Conservation (phyloP, 306 rosid genomes). For the Sphenostylis stenocarpa region DNA sequence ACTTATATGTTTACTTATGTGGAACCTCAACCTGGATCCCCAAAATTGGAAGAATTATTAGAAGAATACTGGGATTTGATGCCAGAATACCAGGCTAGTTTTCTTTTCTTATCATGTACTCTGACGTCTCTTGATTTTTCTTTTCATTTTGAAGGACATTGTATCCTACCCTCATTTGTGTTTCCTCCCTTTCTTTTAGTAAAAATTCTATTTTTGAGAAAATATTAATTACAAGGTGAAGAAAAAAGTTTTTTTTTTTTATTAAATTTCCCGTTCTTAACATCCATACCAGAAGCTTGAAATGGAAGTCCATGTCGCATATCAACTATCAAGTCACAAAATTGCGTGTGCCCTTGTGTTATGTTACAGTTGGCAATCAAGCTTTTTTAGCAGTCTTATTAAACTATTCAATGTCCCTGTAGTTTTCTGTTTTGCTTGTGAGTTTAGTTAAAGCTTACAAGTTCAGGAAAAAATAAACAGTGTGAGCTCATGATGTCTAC, state of each 20-base stretch:
- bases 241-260: not conserved
- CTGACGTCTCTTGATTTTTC: not conserved
- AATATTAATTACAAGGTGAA: not conserved
- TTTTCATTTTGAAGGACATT: not conserved
- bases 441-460: no score
- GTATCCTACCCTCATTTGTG: not conserved
- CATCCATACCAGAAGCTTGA: slow-evolving; percentile 10
- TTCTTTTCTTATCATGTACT: slow-evolving; percentile 19
- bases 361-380: not conserved
- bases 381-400: no score
- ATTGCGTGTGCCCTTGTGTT: not conserved
- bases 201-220: not conserved
- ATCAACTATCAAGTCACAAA: not conserved
- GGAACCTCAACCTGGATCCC: slow-evolving; percentile 84
- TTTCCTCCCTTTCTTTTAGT: not conserved
- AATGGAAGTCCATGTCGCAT: not conserved
- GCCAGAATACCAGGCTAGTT: slow-evolving; percentile 88
- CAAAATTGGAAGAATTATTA: slow-evolving; percentile 74
- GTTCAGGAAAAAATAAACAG: no score
- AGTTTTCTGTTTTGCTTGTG: no score
- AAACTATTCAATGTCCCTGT: no score
- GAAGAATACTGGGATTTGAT: slow-evolving; percentile 87
- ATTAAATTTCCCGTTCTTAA: not conserved
- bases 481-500: no score
- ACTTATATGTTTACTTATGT: slow-evolving; percentile 92